Evolutionary conservation across 169 alveolate species (phyloP).

Genomic region (Ichthyophthirius multifiliis): DNA sequence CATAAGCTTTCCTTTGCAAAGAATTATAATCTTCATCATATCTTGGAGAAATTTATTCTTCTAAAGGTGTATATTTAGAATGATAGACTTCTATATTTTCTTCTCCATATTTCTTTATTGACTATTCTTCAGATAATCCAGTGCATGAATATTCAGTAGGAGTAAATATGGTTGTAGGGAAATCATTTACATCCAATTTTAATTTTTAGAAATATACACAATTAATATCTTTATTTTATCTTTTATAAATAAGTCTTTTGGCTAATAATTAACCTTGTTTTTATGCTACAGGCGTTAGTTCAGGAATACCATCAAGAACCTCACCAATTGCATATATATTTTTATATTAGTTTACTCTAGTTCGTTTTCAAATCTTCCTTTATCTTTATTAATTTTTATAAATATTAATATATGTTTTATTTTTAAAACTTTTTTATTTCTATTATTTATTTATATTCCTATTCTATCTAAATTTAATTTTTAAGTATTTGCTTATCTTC

Average conservation of each 20-base stretch:
- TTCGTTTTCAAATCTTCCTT: slow-evolving; percentile 50
- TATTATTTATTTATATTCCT: slow-evolving; percentile 51
- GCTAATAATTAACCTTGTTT: slow-evolving; percentile 70
- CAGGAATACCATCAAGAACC: slow-evolving; percentile 71
- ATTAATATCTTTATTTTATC: background rate
- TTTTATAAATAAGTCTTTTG: slow-evolving; percentile 46
- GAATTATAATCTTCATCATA: slow-evolving; percentile 11
- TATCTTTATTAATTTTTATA: slow-evolving; percentile 26
- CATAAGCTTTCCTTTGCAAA: slow-evolving; percentile 51
- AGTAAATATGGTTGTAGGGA: slow-evolving; percentile 75
- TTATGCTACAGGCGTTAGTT: slow-evolving; percentile 78
- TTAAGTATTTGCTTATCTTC: slow-evolving; percentile 73
- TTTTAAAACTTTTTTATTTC: background rate
- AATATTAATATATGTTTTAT: background rate
- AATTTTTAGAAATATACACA: background rate
- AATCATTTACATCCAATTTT: slow-evolving; percentile 20
- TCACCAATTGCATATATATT: slow-evolving; percentile 80
- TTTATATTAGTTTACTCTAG: slow-evolving; percentile 62
- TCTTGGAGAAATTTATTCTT: slow-evolving; percentile 49
- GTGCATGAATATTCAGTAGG: slow-evolving; percentile 72
- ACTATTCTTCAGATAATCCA: slow-evolving; percentile 74
- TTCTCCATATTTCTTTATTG: slow-evolving; percentile 57
- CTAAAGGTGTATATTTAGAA: slow-evolving; percentile 65
- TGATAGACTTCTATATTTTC: slow-evolving; percentile 75
- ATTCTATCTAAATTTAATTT: slow-evolving; percentile 43